Evolutionary conservation across 1,284 basidiomycete species (phyloP).

Genomic region (Cutaneotrichosporon arboriforme): DNA sequence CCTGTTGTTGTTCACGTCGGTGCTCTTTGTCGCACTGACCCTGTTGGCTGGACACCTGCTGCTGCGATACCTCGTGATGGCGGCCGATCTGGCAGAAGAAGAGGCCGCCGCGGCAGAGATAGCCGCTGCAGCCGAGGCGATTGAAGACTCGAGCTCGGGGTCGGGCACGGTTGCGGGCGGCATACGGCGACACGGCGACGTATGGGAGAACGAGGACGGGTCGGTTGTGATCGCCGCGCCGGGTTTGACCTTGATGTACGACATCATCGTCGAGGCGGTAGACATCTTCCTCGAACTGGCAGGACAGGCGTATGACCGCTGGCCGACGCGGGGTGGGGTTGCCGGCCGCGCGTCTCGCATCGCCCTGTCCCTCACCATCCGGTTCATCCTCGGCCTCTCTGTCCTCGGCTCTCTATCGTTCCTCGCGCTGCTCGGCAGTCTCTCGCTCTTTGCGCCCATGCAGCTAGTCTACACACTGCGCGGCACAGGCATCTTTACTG

Average conservation of each 20-base stretch:
- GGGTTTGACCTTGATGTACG: conserved; percentile 31
- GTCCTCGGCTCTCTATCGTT: conserved; percentile 43
- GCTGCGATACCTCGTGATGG: conserved; percentile 6
- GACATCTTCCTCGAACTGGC: conserved; percentile 34
- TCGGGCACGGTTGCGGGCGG: background rate
- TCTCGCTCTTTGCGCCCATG: conserved; percentile 41
- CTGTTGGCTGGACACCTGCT: conserved; percentile 35
- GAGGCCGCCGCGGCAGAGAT: background rate
- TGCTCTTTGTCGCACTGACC: conserved; percentile 33
- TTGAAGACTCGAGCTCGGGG: background rate
- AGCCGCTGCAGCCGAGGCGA: background rate
- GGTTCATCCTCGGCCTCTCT: conserved; percentile 42
- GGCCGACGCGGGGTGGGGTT: background rate
- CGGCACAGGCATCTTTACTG: conserved; percentile 25
- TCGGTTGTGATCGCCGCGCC: conserved; percentile 27
- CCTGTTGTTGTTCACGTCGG: conserved; percentile 31
- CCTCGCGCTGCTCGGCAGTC: conserved; percentile 34
- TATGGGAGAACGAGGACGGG: conserved; percentile 14
- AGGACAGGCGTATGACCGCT: conserved; percentile 13
- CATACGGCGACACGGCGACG: background rate
- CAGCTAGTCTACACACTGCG: conserved; percentile 41
- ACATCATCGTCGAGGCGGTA: conserved; percentile 31
- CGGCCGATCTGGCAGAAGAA: background rate
- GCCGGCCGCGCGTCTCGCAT: conserved; percentile 6
- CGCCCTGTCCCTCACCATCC: conserved; percentile 18